phyloP scores from a whole-genome alignment of 169 alveolate species.

The Prorocentrum cordatum region DNA sequence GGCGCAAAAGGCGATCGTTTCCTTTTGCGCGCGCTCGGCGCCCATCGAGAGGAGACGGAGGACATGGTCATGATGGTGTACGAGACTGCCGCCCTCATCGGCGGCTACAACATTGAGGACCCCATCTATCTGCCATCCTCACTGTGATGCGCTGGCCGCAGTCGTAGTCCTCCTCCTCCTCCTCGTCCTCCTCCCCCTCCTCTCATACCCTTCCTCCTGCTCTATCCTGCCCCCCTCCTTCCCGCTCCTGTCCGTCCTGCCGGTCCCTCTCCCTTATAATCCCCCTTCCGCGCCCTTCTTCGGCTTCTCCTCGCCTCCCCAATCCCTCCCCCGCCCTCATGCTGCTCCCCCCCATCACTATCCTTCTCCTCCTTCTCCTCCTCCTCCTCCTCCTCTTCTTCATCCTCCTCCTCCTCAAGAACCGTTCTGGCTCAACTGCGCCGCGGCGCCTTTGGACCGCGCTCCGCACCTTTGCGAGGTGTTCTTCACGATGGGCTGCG shows the following conservation, averaged over 20 bases:
- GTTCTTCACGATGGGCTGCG: too few relatives aligned
- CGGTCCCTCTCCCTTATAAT: background rate
- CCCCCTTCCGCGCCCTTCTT: background rate
- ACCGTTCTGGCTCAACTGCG: too few relatives aligned
- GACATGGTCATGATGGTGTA: constrained; percentile 65
- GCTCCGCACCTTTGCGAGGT: too few relatives aligned
- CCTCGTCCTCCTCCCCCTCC: background rate
- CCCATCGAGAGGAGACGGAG: too few relatives aligned
- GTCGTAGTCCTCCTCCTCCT: background rate
- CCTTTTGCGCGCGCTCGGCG: too few relatives aligned
- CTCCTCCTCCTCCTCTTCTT: too few relatives aligned
- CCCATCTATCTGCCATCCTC: background rate
- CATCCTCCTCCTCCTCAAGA: too few relatives aligned
- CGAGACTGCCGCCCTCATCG: constrained; percentile 45
- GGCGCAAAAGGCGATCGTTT: too few relatives aligned
- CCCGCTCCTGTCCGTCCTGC: background rate
- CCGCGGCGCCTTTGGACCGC: too few relatives aligned
- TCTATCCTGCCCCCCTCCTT: background rate
- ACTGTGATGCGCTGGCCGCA: background rate
- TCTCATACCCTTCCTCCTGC: background rate
- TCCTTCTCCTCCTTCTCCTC: too few relatives aligned
- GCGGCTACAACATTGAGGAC: constrained; percentile 65
- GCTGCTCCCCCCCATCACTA: too few relatives aligned
- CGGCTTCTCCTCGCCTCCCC: background rate
- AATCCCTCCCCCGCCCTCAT: too few relatives aligned